Percentiles rank a stretch among this genome's conserved stretches.
Evolutionary conservation across 148 eudicot species (phyloP).

Genomic region (Oxyria digyna): DNA sequence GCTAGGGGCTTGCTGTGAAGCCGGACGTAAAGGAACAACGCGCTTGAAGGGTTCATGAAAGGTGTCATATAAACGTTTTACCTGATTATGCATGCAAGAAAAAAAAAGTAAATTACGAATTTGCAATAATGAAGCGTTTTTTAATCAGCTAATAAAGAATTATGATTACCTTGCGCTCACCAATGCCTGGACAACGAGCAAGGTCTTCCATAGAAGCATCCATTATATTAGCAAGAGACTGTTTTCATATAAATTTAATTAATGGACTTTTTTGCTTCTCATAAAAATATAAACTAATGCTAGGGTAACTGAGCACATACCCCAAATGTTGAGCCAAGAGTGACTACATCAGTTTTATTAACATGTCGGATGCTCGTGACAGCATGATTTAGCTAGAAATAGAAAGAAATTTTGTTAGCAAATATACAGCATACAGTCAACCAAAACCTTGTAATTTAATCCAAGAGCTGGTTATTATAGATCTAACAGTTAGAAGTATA

Average conservation of each 20-base stretch:
- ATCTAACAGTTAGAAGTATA: neutral
- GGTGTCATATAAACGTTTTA: conserved; percentile 75
- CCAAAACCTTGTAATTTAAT: neutral
- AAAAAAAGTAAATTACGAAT: neutral
- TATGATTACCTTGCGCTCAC: conserved; percentile 76
- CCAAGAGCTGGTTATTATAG: neutral
- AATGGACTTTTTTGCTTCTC: neutral
- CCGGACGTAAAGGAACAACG: conserved; percentile 28
- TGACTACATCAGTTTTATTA: conserved; percentile 91
- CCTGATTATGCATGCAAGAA: conserved; percentile 30
- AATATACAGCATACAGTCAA: neutral
- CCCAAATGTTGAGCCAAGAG: conserved; percentile 95
- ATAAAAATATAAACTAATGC: neutral
- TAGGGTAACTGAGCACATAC: conserved; percentile 24
- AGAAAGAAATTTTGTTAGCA: neutral
- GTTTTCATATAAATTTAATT: conserved; percentile 9
- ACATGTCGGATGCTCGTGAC: conserved; percentile 79
- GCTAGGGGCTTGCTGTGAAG: conserved; percentile 30
- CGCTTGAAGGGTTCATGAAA: conserved; percentile 96
- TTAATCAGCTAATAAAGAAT: neutral
- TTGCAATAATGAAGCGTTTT: neutral
- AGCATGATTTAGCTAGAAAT: conserved; percentile 67
- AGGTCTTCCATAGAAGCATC: conserved; percentile 98
- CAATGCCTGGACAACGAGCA: conserved; percentile 97
- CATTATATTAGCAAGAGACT: conserved; percentile 85